Evolutionary conservation across 1,284 basidiomycete species (phyloP).

Genomic region (Rhizoctonia solani): DNA sequence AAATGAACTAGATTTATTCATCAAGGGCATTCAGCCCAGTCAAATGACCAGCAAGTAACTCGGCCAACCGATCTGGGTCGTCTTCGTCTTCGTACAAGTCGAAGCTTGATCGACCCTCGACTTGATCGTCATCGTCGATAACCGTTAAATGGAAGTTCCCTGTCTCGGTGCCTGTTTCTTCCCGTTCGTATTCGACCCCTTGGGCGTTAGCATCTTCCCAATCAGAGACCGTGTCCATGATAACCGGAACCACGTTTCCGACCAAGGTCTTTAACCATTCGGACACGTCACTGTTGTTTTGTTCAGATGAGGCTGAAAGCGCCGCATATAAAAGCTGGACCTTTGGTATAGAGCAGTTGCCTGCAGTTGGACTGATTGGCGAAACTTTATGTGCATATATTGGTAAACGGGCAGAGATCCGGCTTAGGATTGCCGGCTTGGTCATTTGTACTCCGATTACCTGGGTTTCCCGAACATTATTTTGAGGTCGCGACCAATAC

Average conservation of each 20-base stretch:
- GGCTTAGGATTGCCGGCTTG: not conserved
- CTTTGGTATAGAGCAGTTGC: not conserved
- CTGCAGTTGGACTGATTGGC: not conserved
- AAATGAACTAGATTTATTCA: conserved; percentile 1
- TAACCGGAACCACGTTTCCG: conserved; percentile 20
- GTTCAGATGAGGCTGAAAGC: conserved; percentile 6
- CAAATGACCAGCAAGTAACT: conserved; percentile 7
- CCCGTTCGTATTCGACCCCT: no score
- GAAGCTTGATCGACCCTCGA: not conserved
- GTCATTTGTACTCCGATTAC: conserved; percentile 9
- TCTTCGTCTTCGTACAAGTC: not conserved
- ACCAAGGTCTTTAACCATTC: conserved; percentile 19
- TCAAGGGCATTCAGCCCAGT: not conserved
- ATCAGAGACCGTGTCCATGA: conserved; percentile 21
- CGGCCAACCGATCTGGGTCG: conserved; percentile 9
- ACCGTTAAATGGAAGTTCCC: not conserved
- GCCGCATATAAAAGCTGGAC: conserved; percentile 21
- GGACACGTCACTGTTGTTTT: not conserved
- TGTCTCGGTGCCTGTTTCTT: no score
- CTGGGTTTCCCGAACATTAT: not conserved
- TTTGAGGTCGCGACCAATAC: not conserved
- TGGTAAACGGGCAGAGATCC: conserved; percentile 7
- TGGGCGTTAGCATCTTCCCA: no score
- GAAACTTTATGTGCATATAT: conserved; percentile 26
- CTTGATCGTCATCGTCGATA: not conserved